These are phyloP conservation scores for Cyanidiococcus yangmingshanensis DNA, from an alignment of 23 red algal genomes.

Conservation along the genomic window DNA sequence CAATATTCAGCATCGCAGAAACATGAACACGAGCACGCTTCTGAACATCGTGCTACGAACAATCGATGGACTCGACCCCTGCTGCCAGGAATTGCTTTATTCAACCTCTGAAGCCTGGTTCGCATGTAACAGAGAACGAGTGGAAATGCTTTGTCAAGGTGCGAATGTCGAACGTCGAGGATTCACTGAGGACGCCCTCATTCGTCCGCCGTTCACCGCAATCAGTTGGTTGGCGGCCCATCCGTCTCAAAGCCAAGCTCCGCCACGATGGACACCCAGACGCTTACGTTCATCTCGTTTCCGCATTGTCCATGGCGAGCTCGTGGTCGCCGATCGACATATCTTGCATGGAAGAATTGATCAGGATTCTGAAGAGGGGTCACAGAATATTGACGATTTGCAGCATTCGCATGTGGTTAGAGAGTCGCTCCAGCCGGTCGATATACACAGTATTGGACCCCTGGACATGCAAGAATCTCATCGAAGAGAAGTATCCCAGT, in stretches of 20 bases:
- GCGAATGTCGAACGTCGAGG: neutral
- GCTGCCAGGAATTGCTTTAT: neutral
- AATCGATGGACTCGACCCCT: neutral
- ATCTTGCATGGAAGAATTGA: neutral
- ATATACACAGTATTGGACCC: too few relatives aligned
- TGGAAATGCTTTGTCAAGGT: neutral
- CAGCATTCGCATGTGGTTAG: too few relatives aligned
- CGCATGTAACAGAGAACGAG: neutral
- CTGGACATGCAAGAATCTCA: too few relatives aligned
- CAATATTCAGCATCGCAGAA: neutral
- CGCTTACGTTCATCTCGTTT: neutral
- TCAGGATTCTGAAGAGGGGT: too few relatives aligned
- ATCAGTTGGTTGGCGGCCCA: constrained; percentile 7
- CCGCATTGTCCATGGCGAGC: neutral
- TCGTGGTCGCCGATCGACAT: neutral
- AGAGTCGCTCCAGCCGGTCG: too few relatives aligned
- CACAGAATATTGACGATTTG: too few relatives aligned
- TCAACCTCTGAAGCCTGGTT: neutral
- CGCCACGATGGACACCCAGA: neutral
- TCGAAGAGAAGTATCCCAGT: too few relatives aligned
- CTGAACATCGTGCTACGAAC: neutral
- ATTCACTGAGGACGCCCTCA: neutral
- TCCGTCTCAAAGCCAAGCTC: neutral
- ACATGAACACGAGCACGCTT: neutral
- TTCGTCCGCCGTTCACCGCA: constrained; percentile 8